These are phyloP conservation scores for Niebla homalea DNA, from an alignment of 495 filamentous ascomycete genomes.

Conservation along the genomic window DNA sequence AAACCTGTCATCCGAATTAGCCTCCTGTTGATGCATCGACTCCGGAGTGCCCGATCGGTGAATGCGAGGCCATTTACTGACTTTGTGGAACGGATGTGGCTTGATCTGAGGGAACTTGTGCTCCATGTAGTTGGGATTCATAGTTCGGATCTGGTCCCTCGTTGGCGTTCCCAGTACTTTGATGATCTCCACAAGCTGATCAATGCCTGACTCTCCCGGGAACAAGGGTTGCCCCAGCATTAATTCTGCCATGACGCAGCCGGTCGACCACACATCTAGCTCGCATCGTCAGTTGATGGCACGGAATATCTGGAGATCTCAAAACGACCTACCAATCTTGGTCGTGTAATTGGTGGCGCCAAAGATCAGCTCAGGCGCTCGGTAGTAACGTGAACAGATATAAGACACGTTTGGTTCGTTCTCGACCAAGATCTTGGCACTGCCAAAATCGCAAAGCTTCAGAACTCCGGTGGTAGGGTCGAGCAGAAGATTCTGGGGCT, in stretches of 20 bases:
- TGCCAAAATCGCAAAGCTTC: conserved; percentile 98
- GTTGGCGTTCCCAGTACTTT: conserved; percentile 97
- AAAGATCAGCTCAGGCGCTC: conserved; percentile 95
- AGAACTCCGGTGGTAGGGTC: conserved; percentile 82
- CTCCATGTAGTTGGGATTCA: conserved; percentile 99
- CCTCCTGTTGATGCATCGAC: too few species aligned
- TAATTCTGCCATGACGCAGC: conserved; percentile 97
- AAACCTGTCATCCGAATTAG: conserved; percentile 44
- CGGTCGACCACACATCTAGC: conserved; percentile 98
- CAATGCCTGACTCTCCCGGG: conserved; percentile 97
- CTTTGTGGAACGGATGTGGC: conserved; percentile 96
- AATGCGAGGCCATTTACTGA: conserved; percentile 20
- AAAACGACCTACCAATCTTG: conserved; percentile 72
- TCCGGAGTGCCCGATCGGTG: too few species aligned
- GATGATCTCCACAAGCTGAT: conserved; percentile 98
- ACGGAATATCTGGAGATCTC: conserved; percentile 4
- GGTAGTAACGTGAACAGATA: conserved; percentile 98
- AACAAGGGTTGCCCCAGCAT: conserved; percentile 98
- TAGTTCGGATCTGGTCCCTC: conserved; percentile 96
- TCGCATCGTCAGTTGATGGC: conserved; percentile 15
- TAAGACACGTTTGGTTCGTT: conserved; percentile 99
- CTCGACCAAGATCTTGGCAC: conserved; percentile 95
- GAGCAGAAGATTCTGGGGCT: conserved; percentile 92
- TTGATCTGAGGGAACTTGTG: conserved; percentile 99
- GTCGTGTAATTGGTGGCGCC: conserved; percentile 99